Evolutionary conservation across 2,329 filamentous ascomycete genomes (phyloP), one percentile per base, ranked within the genome.

Genomic region (Apiospora aurea): DNA sequence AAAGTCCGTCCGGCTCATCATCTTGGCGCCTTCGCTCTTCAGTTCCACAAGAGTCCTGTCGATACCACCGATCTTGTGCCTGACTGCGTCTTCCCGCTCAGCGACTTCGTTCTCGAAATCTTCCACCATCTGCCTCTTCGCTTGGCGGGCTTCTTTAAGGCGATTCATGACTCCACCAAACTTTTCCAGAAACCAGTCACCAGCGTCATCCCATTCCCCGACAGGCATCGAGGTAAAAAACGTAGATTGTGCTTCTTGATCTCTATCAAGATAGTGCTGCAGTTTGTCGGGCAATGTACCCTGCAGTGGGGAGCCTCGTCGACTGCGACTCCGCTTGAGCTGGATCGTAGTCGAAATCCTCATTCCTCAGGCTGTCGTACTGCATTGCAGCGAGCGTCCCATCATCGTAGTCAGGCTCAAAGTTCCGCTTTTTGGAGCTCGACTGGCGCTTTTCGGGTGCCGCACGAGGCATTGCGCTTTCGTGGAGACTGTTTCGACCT

Each of bases 341-440:
- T 3, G 88, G 88, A 74, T 90, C 88, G 72, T 86, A 85, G 76
- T 91, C 89, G 74, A 91, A 91, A 0, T 85, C 82, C 75, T 91
- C 86, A 2, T 81, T 80, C 69, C 82, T 83, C 16, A 91, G 81
- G 43, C 87, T 83, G 2, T 82, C 75, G 77, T 86, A 90, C 61
- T 82, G 82, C 89, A 90, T 91, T 13, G 79, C 78, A 73, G 83
- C 83, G n/a, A 91, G 82, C 53, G 84, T 82, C 61, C 84, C 84
- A 77, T 91, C 89, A 73, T 90, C 87, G 74, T 91, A 91, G 77
- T 91, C 89, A 43, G 84, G 82, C 34, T 80, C 79, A 68, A 77
- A 75, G 26, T 74, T 73, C 38, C 78, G 77, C 72, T 80, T 81
- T 71, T 75, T 79, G 8, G 76, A 47, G 26, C 69, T 72, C 21